Evolutionary conservation across 2,329 filamentous ascomycete species (phyloP), one percentile per base, ranked within the genome.

Genomic region (Sphaerostilbella broomeana): DNA sequence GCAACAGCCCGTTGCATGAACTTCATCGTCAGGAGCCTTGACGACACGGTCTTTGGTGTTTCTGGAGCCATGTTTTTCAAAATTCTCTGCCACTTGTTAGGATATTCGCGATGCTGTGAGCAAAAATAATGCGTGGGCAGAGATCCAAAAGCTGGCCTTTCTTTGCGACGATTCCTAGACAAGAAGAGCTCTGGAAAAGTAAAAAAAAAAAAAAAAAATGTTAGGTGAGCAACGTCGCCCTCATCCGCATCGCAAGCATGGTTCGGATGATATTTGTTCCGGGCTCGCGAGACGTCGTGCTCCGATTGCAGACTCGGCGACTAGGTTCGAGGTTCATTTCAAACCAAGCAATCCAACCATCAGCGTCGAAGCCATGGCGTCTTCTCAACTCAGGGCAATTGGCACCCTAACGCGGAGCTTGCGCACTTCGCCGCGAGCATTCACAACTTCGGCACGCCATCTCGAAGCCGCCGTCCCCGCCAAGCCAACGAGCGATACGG

Each of bases 1-100:
- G 81, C 79, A 35, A 80, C 83, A 47, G 85, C 84, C 54, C 89
- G 78, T 69, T 94, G 89, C 89, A 95, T 95, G 59, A 95, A 95
- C 69, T 94, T 94, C 88, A 95, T 95, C 25, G 85, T 89, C 56
- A 94, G 72, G 33, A 95, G 80, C 50, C 88, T 81, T 43, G 84
- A 89, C 47, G 89, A 95, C 79, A 94, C 88, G 31, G 72, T 73
- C 62, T 75, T 75, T 32, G 77, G 69, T 44, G 69, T 79, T 56
- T 70, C 64, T 45, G 72, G 63, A 51, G 72, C 62, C 60, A 73
- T 71, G 33, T 7, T 49, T 32, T 36, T 8, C 10, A 24, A n/a
- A n/a, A n/a, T n/a, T n/a, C n/a, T n/a, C n/a, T n/a, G n/a, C n/a
- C n/a, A n/a, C n/a, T n/a, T n/a, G n/a, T n/a, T n/a, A n/a, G n/a